These are phyloP conservation scores for Curvularia sp. DNA, from an alignment of 2,329 filamentous ascomycete species.

Conservation along the genomic window DNA sequence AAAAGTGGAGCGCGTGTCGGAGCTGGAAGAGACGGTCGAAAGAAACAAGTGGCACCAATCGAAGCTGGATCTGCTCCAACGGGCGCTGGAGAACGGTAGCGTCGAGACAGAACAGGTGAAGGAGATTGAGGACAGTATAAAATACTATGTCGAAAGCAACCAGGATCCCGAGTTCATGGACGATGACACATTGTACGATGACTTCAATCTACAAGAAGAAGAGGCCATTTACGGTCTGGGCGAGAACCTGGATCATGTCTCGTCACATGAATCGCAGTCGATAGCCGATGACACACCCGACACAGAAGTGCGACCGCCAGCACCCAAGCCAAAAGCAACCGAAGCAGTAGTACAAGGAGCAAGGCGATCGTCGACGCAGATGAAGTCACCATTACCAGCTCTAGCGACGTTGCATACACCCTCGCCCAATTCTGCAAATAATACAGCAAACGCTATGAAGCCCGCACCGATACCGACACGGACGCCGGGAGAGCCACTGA, in stretches of 20 bases:
- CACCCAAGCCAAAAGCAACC: constrained; percentile 63
- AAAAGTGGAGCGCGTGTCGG: constrained; percentile 86
- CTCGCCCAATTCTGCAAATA: constrained; percentile 66
- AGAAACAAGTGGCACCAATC: constrained; percentile 96
- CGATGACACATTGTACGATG: constrained; percentile 94
- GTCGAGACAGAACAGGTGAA: constrained; percentile 87
- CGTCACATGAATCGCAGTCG: constrained; percentile 95
- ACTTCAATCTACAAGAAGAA: constrained; percentile 89
- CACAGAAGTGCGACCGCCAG: constrained; percentile 57
- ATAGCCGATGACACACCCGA: constrained; percentile 83
- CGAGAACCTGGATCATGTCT: constrained; percentile 82
- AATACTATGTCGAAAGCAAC: constrained; percentile 92
- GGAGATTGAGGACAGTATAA: constrained; percentile 89
- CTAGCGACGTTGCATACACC: constrained; percentile 87
- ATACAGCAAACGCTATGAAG: constrained; percentile 77
- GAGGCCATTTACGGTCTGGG: constrained; percentile 85
- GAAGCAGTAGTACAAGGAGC: constrained; percentile 65
- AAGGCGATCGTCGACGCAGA: constrained; percentile 82
- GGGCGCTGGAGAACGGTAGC: constrained; percentile 90
- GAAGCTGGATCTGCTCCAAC: constrained; percentile 88
- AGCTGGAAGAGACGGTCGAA: constrained; percentile 84
- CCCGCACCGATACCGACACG: constrained; percentile 85
- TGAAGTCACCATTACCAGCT: constrained; percentile 93
- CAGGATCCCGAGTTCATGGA: constrained; percentile 90
- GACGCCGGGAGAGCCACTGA: constrained; percentile 86